These are phyloP conservation scores for Colletotrichum sp. DNA, from an alignment of 2,329 filamentous ascomycete genomes.

Conservation along the genomic window DNA sequence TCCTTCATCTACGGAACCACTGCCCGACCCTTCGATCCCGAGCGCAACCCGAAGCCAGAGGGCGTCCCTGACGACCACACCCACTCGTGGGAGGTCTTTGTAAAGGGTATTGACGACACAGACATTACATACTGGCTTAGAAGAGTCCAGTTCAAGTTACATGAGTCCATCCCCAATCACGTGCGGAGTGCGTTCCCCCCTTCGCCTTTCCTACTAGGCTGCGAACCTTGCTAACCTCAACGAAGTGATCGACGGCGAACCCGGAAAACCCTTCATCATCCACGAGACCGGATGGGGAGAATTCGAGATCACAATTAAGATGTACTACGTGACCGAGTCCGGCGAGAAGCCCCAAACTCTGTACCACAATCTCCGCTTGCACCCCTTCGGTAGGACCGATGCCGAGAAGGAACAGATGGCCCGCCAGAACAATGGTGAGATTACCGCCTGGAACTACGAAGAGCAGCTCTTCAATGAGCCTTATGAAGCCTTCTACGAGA, in stretches of 20 bases:
- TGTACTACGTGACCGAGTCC: slow-evolving; percentile 89
- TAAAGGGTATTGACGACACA: slow-evolving; percentile 86
- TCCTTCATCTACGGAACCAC: slow-evolving; percentile 81
- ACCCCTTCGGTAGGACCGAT: slow-evolving; percentile 87
- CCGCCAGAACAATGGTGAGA: slow-evolving; percentile 61
- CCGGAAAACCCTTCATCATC: slow-evolving; percentile 77
- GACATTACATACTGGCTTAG: slow-evolving; percentile 96
- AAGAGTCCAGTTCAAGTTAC: slow-evolving; percentile 97
- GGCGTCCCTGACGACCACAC: slow-evolving; percentile 89
- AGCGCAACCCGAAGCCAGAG: slow-evolving; percentile 77
- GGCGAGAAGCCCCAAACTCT: slow-evolving; percentile 95
- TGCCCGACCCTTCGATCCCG: slow-evolving; percentile 78
- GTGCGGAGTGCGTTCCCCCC: slow-evolving; percentile 67
- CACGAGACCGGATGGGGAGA: slow-evolving; percentile 97
- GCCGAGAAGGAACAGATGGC: slow-evolving; percentile 68
- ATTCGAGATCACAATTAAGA: slow-evolving; percentile 94
- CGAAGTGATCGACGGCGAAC: slow-evolving; percentile 72
- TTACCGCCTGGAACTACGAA: slow-evolving; percentile 85
- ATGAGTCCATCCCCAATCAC: slow-evolving; percentile 94
- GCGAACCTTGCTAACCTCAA: slow-evolving; percentile 20
- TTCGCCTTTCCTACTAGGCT: neutral
- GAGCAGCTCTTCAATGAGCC: slow-evolving; percentile 98
- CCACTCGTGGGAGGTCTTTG: slow-evolving; percentile 95
- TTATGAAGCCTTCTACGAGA: slow-evolving; percentile 88
- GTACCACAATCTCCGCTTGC: slow-evolving; percentile 89